These are phyloP conservation scores for Fraxinus greggii DNA, from an alignment of 305 asterid species.

Conservation along the genomic window DNA sequence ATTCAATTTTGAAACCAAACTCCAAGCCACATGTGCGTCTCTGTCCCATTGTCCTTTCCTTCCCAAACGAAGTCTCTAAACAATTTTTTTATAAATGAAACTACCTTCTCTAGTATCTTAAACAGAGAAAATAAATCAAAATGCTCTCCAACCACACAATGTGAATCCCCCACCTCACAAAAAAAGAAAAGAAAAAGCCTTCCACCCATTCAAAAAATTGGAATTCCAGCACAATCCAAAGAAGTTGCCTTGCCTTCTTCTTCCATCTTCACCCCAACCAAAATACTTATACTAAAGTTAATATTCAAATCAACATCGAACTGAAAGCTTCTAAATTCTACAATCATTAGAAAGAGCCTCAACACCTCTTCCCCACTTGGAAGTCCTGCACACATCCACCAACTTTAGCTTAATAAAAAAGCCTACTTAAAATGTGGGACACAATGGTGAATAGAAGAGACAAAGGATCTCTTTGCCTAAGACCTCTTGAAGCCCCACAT, in stretches of 20 bases:
- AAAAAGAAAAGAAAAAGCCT: neutral
- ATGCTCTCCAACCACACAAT: neutral
- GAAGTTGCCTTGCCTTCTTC: neutral
- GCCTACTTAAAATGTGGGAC: neutral
- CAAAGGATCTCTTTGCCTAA: neutral
- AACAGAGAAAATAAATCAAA: neutral
- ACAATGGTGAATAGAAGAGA: neutral
- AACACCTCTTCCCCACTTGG: neutral
- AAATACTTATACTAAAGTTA: neutral
- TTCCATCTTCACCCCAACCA: neutral
- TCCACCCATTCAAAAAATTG: neutral
- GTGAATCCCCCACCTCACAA: neutral
- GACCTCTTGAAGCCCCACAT: neutral
- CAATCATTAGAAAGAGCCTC: neutral
- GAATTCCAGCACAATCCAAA: neutral
- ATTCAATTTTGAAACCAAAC: neutral
- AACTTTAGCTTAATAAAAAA: neutral
- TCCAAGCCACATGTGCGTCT: neutral
- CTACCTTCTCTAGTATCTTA: neutral
- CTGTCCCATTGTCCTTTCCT: neutral
- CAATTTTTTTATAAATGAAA: neutral
- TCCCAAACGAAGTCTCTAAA: neutral
- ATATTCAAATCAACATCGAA: neutral
- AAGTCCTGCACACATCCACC: neutral
- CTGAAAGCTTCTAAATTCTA: neutral